These are phyloP conservation scores for Amorphotheca resinae DNA, from an alignment of 495 filamentous ascomycete species.

Conservation along the genomic window DNA sequence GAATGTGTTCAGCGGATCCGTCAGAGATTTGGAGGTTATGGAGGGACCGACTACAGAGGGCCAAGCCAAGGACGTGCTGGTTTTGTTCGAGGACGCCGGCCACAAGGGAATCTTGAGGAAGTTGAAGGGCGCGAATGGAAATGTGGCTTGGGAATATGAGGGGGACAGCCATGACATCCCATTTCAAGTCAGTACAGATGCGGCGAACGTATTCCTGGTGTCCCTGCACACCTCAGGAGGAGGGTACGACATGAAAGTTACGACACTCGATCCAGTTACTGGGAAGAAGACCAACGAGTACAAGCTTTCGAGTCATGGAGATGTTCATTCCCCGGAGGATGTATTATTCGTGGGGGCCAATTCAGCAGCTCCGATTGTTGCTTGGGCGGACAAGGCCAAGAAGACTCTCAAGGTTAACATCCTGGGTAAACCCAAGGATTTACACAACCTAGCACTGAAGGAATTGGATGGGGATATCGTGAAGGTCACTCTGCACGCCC, in stretches of 20 bases:
- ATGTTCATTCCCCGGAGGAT: slow-evolving; percentile 51
- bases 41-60: slow-evolving; percentile 41
- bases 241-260: slow-evolving; percentile 60
- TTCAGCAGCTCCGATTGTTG: slow-evolving; percentile 67
- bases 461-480: slow-evolving; percentile 42
- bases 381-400: slow-evolving; percentile 62
- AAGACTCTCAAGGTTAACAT: slow-evolving; percentile 67
- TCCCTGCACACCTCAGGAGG: slow-evolving; percentile 55
- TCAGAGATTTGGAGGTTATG: slow-evolving; percentile 72
- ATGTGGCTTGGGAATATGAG: slow-evolving; percentile 61
- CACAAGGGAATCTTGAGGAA: slow-evolving; percentile 48
- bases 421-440: slow-evolving; percentile 49
- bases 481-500: slow-evolving; percentile 59
- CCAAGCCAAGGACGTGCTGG: slow-evolving; percentile 55
- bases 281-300: slow-evolving; percentile 55
- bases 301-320: slow-evolving; percentile 56
- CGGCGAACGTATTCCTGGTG: slow-evolving; percentile 63
- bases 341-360: slow-evolving; percentile 75
- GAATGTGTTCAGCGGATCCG: slow-evolving; percentile 39
- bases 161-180: slow-evolving; percentile 58
- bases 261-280: slow-evolving; percentile 53
- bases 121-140: slow-evolving; percentile 60
- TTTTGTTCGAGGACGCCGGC: slow-evolving; percentile 46
- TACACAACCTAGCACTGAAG: slow-evolving; percentile 35
- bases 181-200: slow-evolving; percentile 66